phyloP scores from a whole-genome alignment of 306 rosid species.

The Prunus padus region DNA sequence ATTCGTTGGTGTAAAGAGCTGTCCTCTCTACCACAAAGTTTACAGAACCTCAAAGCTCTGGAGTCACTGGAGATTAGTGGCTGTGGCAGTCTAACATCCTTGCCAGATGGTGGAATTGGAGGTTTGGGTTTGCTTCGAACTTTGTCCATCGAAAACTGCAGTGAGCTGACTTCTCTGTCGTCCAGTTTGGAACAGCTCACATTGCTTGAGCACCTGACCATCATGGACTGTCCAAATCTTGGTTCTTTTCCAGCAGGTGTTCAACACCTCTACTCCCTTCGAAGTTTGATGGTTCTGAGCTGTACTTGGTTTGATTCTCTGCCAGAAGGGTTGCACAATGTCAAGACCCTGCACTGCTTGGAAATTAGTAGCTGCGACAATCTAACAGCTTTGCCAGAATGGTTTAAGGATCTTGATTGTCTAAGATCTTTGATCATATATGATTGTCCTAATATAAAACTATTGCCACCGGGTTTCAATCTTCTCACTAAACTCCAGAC shows the following conservation, averaged over 20 bases:
- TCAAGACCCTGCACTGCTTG: not conserved
- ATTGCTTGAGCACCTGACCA: conserved; percentile 17
- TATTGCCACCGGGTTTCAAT: too few relatives aligned
- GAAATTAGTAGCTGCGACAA: not conserved
- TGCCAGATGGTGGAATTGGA: not conserved
- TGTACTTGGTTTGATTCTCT: conserved; percentile 5
- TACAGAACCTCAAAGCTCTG: conserved; percentile 11
- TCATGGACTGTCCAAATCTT: not conserved
- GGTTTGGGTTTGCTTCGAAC: conserved; percentile 9
- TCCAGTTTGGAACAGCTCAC: not conserved
- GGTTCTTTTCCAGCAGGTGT: not conserved
- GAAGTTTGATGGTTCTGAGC: not conserved
- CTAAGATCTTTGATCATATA: not conserved
- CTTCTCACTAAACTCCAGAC: conserved; percentile 5
- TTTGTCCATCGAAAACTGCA: conserved; percentile 22
- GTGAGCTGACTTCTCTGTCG: not conserved
- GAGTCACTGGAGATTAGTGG: conserved; percentile 4
- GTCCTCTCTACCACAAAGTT: not conserved
- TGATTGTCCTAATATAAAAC: too few relatives aligned
- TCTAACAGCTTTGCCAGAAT: conserved; percentile 7
- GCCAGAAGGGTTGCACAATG: conserved; percentile 1
- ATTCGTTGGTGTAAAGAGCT: conserved; percentile 6
- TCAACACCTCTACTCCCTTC: conserved; percentile 2
- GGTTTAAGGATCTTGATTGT: conserved; percentile 14
- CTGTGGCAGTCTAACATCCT: not conserved